Base-by-base conservation (phyloP, 371 early-diverging fungal genomes). In the Mortierella polycephala region DNA sequence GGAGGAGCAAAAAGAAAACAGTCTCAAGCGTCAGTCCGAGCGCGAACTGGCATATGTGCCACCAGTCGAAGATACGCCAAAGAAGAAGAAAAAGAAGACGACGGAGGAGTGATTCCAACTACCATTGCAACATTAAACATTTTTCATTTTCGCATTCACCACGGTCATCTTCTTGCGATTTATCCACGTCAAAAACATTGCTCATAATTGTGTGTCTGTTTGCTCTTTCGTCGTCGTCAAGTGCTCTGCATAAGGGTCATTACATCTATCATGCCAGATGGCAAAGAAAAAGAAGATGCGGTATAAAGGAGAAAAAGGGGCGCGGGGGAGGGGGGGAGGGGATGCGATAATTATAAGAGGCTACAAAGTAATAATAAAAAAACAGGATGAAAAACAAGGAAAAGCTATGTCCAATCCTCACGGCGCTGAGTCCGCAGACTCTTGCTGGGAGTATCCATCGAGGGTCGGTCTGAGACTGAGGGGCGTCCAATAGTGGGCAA, bases 1-100 rank as follows among this genome's bases (percentile, higher is more conserved):
- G 84, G 86, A 89, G 73, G 81, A 74, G 62, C 90, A 92, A 82
- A 80, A 71, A 13, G 92, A 89, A 65, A 88, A 86, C 57, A 80
- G 84, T 14, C 77, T 84, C 42, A 85, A 89, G 81, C 83, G 86
- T 52, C 83, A 87, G 60, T 86, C 82, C 1, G 91, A 93, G 75
- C 85, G 94, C 49, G 85, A 88, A 49, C 79, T 91, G 83, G 91
- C 87, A 2, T 95, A 93, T 74, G 83, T 93, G 54, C 90, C 95
- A 37, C 96, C 96, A 23, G 86, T 86, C 58, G 93, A 93, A 66
- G 82, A 79, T 39, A 67, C 62, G 4, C 71, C 75, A 30, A 85
- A 83, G 70, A 84, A 76, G 68, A 84, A 69, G 71, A 85, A 84
- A 71, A 80, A 69, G 45, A 73, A 79, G 63, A 62, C 47, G 30